These are phyloP conservation scores for Xylaria sp. DNA, from an alignment of 2,329 filamentous ascomycete species.

Conservation along the genomic window DNA sequence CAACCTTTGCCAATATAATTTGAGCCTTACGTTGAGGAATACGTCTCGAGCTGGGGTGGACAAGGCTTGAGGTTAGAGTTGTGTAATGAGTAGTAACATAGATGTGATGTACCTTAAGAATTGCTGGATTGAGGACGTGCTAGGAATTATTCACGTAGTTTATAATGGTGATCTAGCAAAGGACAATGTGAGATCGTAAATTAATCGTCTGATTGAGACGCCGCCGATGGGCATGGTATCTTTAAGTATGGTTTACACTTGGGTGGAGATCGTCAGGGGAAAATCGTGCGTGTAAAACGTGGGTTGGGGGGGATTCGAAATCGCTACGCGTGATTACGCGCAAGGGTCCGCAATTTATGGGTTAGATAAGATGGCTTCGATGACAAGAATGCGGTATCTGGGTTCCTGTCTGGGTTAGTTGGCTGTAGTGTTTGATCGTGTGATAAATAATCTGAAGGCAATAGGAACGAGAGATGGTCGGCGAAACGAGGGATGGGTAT, in stretches of 20 bases:
- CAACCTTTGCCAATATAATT: too few relatives aligned
- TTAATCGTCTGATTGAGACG: neutral
- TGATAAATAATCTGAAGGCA: neutral
- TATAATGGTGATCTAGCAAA: neutral
- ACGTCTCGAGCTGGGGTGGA: neutral
- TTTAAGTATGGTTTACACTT: too few relatives aligned
- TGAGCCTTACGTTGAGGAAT: neutral
- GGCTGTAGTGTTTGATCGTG: neutral
- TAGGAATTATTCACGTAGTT: neutral
- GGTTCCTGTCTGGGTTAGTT: neutral
- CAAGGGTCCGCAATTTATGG: neutral
- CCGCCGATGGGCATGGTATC: neutral
- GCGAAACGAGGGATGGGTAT: neutral
- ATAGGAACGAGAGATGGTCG: neutral
- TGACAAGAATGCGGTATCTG: neutral
- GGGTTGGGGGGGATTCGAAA: too few relatives aligned
- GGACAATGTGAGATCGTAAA: neutral
- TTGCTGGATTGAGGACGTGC: neutral
- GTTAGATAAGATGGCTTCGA: neutral
- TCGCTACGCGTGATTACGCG: too few relatives aligned
- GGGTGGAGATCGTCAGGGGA: too few relatives aligned
- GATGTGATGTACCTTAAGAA: neutral
- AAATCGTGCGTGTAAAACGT: too few relatives aligned
- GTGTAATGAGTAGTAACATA: neutral
- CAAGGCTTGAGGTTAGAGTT: neutral